These are phyloP conservation scores for Harringtonia lauricola DNA, from an alignment of 2,329 filamentous ascomycete genomes.

Conservation along the genomic window DNA sequence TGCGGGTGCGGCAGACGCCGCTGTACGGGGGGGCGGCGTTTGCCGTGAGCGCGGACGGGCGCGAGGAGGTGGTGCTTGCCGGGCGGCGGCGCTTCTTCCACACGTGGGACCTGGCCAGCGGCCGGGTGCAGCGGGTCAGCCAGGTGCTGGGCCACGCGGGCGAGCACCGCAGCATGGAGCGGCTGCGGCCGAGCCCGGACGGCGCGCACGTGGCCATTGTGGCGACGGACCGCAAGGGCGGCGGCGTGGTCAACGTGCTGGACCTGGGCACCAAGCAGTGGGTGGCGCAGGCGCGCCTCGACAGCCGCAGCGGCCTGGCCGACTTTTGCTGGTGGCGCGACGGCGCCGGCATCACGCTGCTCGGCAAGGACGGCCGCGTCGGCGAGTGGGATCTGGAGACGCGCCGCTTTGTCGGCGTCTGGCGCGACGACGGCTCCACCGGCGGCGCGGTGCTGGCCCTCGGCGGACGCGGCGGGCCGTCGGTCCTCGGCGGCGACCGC, in stretches of 20 bases:
- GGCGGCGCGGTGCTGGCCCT: conserved; percentile 74
- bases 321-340: conserved; percentile 92
- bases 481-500: conserved; percentile 60
- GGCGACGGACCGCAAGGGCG: conserved; percentile 71
- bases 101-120: conserved; percentile 79
- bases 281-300: conserved; percentile 71
- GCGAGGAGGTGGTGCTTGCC: conserved; percentile 72
- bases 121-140: conserved; percentile 71
- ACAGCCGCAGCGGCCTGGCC: conserved; percentile 71
- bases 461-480: conserved; percentile 55
- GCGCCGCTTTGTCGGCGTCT: conserved; percentile 63
- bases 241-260: conserved; percentile 79
- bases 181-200: conserved; percentile 77
- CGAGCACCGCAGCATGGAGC: conserved; percentile 85
- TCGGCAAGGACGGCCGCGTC: conserved; percentile 78
- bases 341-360: conserved; percentile 69
- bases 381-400: conserved; percentile 73
- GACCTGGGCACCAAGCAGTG: conserved; percentile 75
- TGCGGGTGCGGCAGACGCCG: conserved; percentile 78
- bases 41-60: conserved; percentile 52
- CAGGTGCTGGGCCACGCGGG: conserved; percentile 63
- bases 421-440: conserved; percentile 83
- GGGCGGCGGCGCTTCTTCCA: conserved; percentile 88
- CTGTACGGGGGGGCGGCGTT: conserved; percentile 76
- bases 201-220: conserved; percentile 77